A percentile compares a stretch with the other conserved stretches of the same genome.
phyloP scores from a whole-genome alignment of 257 asterid species.

The Fraxinus pennsylvanica region DNA sequence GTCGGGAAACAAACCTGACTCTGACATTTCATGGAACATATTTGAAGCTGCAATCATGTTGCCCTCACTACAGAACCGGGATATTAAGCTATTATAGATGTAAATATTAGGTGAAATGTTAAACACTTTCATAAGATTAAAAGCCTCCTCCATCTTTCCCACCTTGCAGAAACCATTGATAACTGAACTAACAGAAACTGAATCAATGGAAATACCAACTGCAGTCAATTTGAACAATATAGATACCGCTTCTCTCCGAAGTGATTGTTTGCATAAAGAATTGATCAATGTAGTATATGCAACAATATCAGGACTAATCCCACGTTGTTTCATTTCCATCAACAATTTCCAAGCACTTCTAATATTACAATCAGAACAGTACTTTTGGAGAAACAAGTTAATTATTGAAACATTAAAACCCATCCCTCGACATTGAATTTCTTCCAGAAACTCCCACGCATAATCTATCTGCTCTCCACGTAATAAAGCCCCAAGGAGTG shows the following conservation, averaged over 20 bases:
- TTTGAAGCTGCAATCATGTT: constrained; percentile 28
- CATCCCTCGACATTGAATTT: constrained; percentile 23
- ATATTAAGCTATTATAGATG: constrained; percentile 29
- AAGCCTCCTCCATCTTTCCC: constrained; percentile 27
- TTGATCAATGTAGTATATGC: constrained; percentile 23
- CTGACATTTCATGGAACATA: constrained; percentile 24
- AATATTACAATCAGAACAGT: constrained; percentile 21
- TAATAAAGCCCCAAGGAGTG: constrained; percentile 26
- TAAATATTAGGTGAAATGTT: constrained; percentile 25
- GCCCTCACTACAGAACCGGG: constrained; percentile 23
- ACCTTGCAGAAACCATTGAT: constrained; percentile 30
- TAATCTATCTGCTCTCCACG: constrained; percentile 17
- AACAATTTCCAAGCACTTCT: constrained; percentile 33
- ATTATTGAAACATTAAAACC: constrained; percentile 20
- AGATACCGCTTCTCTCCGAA: constrained; percentile 23
- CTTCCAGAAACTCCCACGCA: constrained; percentile 31
- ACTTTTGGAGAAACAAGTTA: constrained; percentile 27
- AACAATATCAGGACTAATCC: constrained; percentile 30
- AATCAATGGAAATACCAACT: constrained; percentile 23
- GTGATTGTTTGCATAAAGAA: constrained; percentile 27
- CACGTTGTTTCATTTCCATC: constrained; percentile 22
- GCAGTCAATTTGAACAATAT: constrained; percentile 24
- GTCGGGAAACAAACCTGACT: constrained; percentile 25
- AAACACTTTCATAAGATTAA: constrained; percentile 24
- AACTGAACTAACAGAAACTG: constrained; percentile 32